phyloP scores from a whole-genome alignment of 2,329 filamentous ascomycete species.

The Colletotrichum sp. region DNA sequence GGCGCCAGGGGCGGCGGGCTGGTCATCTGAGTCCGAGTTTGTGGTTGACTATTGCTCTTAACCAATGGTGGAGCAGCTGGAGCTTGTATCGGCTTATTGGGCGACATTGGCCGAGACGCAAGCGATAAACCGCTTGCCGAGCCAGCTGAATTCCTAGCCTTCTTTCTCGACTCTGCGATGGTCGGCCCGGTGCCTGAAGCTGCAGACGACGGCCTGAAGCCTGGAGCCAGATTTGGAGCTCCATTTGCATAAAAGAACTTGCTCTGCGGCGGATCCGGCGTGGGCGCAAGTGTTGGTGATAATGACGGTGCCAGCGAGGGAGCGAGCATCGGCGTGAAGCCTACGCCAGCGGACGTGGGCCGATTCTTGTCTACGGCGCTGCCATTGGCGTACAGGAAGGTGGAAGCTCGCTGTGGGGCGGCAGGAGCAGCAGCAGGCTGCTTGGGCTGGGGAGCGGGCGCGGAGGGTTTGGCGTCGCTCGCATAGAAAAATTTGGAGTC shows the following conservation, averaged over 20 bases:
- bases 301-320: slow-evolving; percentile 33
- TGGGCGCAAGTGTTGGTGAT: slow-evolving; percentile 37
- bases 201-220: slow-evolving; percentile 36
- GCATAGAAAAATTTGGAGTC: slow-evolving; percentile 91
- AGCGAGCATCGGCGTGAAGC: slow-evolving; percentile 10
- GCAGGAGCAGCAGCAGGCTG: slow-evolving; percentile 29
- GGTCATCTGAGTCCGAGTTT: slow-evolving; percentile 34
- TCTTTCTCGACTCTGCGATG: slow-evolving; percentile 50
- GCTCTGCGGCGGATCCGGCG: slow-evolving; percentile 47
- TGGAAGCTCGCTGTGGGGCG: slow-evolving; percentile 48
- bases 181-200: slow-evolving; percentile 48
- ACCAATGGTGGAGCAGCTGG: background rate
- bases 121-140: slow-evolving; percentile 26
- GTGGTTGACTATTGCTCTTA: slow-evolving; percentile 25
- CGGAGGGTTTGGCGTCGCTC: slow-evolving; percentile 66
- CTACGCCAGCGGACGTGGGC: slow-evolving; percentile 29
- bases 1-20: slow-evolving; percentile 43
- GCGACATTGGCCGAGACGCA: slow-evolving; percentile 54
- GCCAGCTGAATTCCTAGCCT: slow-evolving; percentile 25
- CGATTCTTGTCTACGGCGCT: slow-evolving; percentile 42
- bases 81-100: slow-evolving; percentile 45
- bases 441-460: slow-evolving; percentile 8
- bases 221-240: slow-evolving; percentile 52
- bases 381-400: slow-evolving; percentile 65
- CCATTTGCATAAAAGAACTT: slow-evolving; percentile 83